Conservation (phyloP, 768 basidiomycete species). For the Phallus indusiatus region DNA sequence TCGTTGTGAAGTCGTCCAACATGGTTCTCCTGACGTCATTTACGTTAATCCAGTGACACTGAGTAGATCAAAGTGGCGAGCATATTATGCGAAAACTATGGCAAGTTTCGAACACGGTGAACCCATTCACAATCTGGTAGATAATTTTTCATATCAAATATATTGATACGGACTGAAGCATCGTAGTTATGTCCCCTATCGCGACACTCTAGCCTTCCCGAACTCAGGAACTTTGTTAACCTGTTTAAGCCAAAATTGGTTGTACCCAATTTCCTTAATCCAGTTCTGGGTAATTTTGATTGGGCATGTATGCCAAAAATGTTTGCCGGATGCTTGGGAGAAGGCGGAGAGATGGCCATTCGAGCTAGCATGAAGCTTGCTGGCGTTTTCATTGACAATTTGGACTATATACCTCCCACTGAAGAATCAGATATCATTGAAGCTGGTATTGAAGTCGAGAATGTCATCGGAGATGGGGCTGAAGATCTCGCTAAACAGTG, state of each 20-base stretch:
- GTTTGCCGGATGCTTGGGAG: conserved; percentile 50
- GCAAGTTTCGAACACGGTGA: conserved; percentile 35
- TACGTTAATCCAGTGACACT: conserved; percentile 80
- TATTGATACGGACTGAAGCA: neutral
- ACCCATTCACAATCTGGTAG: conserved; percentile 54
- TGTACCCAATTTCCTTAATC: conserved; percentile 71
- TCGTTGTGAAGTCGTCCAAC: conserved; percentile 56
- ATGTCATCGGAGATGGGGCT: conserved; percentile 45
- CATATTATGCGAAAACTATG: conserved; percentile 34
- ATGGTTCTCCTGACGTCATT: conserved; percentile 40
- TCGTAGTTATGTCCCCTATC: conserved; percentile 73
- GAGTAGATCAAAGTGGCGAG: conserved; percentile 47
- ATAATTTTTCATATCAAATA: neutral
- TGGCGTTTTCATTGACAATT: conserved; percentile 5
- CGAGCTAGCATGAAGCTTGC: conserved; percentile 15
- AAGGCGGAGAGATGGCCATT: conserved; percentile 20
- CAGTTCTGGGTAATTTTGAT: conserved; percentile 45
- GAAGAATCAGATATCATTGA: conserved; percentile 10
- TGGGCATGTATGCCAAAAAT: conserved; percentile 63
- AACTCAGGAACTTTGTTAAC: conserved; percentile 70
- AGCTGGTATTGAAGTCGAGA: conserved; percentile 41
- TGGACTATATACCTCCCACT: conserved; percentile 4
- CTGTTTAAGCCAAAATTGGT: conserved; percentile 72
- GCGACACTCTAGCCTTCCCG: conserved; percentile 82
- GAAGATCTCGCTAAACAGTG: conserved; percentile 40